A percentile compares a stretch with the other conserved stretches of the same genome.
These are phyloP conservation scores for Hyaloperonospora brassicae DNA, from an alignment of 352 stramenopile genomes.

Conservation along the genomic window DNA sequence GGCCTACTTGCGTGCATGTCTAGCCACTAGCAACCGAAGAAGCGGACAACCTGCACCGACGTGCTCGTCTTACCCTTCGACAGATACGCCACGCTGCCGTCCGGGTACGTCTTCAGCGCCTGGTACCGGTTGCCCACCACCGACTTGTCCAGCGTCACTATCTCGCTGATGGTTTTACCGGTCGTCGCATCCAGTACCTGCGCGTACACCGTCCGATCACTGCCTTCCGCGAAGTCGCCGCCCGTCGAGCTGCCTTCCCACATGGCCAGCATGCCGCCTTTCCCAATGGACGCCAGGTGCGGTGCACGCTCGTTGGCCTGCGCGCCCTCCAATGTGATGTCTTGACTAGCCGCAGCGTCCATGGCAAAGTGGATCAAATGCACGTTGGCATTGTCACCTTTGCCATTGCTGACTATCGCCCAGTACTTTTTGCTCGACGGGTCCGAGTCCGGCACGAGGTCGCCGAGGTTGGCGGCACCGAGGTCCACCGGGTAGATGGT, in stretches of 20 bases:
- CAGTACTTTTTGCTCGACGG: slow-evolving; percentile 41
- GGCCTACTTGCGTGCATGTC: too few species aligned
- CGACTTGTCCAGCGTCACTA: slow-evolving; percentile 32
- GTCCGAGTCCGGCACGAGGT: slow-evolving; percentile 34
- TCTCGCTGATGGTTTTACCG: slow-evolving; percentile 35
- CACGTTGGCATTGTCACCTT: slow-evolving; percentile 39
- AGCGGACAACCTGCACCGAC: slow-evolving; percentile 43
- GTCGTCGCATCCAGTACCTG: slow-evolving; percentile 40
- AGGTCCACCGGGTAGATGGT: slow-evolving; percentile 57
- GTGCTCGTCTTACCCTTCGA: slow-evolving; percentile 35
- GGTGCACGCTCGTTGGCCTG: slow-evolving; percentile 44
- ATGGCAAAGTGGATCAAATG: slow-evolving; percentile 53
- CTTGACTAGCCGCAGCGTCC: slow-evolving; percentile 33
- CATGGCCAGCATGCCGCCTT: slow-evolving; percentile 33
- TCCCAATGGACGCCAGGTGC: slow-evolving; percentile 35
- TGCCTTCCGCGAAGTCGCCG: slow-evolving; percentile 25
- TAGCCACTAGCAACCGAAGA: slow-evolving; percentile 31
- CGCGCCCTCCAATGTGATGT: slow-evolving; percentile 45
- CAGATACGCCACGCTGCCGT: slow-evolving; percentile 47
- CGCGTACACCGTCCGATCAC: slow-evolving; percentile 37
- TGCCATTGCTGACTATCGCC: slow-evolving; percentile 49
- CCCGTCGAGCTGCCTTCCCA: slow-evolving; percentile 41
- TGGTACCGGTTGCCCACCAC: slow-evolving; percentile 59
- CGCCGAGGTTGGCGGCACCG: slow-evolving; percentile 36
- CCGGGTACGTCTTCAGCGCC: slow-evolving; percentile 41